Conservation (phyloP, 2,329 filamentous ascomycete genomes). For the Aspergillus amoenus region DNA sequence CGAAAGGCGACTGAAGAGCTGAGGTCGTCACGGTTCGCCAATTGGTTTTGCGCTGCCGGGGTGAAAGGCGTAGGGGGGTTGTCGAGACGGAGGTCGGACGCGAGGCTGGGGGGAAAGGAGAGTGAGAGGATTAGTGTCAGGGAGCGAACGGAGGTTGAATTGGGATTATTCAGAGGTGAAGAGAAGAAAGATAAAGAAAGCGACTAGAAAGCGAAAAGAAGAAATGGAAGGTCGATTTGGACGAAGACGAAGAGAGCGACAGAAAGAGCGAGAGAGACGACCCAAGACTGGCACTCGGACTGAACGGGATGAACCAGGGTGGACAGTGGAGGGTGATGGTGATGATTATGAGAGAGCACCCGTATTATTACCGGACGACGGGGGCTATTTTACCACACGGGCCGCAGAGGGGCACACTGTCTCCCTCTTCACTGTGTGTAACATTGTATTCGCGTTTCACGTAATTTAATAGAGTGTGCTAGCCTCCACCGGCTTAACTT, state of each 20-base stretch:
- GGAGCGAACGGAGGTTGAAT: constrained; percentile 15
- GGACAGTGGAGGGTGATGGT: neutral
- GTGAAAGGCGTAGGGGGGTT: constrained; percentile 12
- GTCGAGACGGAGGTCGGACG: constrained; percentile 6
- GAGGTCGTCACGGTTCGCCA: constrained; percentile 4
- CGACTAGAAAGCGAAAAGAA: constrained; percentile 11
- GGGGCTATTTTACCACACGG: neutral
- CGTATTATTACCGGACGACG: neutral
- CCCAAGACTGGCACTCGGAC: neutral
- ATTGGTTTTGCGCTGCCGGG: constrained; percentile 13
- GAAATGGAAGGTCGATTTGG: constrained; percentile 18
- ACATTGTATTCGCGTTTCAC: neutral
- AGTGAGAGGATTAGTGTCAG: constrained; percentile 8
- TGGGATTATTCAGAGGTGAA: constrained; percentile 14
- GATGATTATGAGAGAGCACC: neutral
- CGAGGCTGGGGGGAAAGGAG: constrained; percentile 5
- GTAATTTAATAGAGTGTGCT: neutral
- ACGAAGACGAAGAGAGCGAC: constrained; percentile 11
- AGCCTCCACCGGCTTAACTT: constrained; percentile 1
- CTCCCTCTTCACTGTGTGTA: neutral
- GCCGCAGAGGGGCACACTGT: neutral
- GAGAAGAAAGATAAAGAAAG: constrained; percentile 15
- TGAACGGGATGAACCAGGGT: neutral
- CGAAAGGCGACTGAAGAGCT: neutral
- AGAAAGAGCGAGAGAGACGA: constrained; percentile 6